Conservation (phyloP, 805 yeast genomes). For the Yarrowia sp. region DNA sequence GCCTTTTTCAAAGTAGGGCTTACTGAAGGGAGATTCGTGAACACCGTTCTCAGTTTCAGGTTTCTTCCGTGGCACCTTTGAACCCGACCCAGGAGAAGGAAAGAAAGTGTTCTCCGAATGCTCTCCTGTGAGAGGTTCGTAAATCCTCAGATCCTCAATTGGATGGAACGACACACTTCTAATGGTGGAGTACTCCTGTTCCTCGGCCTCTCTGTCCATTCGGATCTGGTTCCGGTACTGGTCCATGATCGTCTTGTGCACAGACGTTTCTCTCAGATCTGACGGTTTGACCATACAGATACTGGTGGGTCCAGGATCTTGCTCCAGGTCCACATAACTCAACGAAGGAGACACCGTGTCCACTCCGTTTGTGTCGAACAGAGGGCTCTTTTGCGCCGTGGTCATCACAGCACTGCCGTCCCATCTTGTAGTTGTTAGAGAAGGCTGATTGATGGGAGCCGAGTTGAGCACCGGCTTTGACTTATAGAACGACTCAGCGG, state of each 20-base stretch:
- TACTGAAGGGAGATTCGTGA: too few relatives aligned
- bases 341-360: background rate
- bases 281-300: conserved; percentile 16
- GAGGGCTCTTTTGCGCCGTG: background rate
- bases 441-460: conserved; percentile 4
- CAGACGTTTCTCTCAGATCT: background rate
- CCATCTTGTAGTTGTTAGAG: background rate
- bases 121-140: conserved; percentile 14
- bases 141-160: background rate
- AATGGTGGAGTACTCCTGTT: background rate
- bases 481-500: conserved; percentile 2
- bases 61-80: background rate
- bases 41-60: background rate
- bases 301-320: background rate
- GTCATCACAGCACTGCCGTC: conserved; percentile 5
- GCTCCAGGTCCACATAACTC: background rate
- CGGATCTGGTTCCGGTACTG: background rate
- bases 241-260: conserved; percentile 2
- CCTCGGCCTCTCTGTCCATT: background rate
- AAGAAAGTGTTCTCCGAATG: conserved; percentile 13
- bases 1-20: background rate
- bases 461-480: conserved; percentile 2
- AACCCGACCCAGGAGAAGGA: conserved; percentile 17
- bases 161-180: conserved; percentile 1
- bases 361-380: background rate